Base-by-base conservation (phyloP, 78 protist species). In the Tieghemostelium lacteum region DNA sequence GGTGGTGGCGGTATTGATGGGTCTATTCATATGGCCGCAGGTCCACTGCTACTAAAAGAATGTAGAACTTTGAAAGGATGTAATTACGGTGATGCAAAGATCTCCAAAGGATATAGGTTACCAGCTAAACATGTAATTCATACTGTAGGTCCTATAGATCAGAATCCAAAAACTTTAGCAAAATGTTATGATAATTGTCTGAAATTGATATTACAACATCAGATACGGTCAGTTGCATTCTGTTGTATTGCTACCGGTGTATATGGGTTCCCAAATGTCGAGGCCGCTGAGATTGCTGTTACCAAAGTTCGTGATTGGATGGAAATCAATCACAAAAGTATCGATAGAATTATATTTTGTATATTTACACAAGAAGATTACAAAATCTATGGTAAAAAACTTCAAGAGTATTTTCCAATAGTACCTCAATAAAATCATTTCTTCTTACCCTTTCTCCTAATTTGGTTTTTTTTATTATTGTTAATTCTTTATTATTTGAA, bases 101-200 rank as follows among this genome's bases (percentile, higher is more conserved):
- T 93, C 0, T 91, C 97, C 20, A 61, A 50, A 29, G 97, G 92
- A 1, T 94, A 91, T 40, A 80, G 73, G 20, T 76, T 95, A 22
- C 96, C 97, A 0, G 85, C 96, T 0, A 29, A 70, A 22, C 63
- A 71, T 50, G 87, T 95, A 8, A 63, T 95, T 20, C 97, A 95
- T 20, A 95, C 97, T 1, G 97, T 95, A 20, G 97, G 97, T 0
- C 97, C 97, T n/a, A 92, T 86, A 61, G 74, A 73, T 29, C 75
- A 28, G 22, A 75, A 70, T n/a, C 39, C 77, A 2, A 63, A 67
- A 7, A 22, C 70, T 16, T 58, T 95, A n/a, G 55, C 29, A 33
- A 36, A 57, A 28, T 95, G 97, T 22, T 95, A 95, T n/a, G 58
- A 37, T 20, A 57, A 83, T 14, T 58, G 62, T 36, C 33, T 95